Conservation (phyloP, 1,284 basidiomycete genomes). For the Sporisorium iseilematis-ciliati region DNA sequence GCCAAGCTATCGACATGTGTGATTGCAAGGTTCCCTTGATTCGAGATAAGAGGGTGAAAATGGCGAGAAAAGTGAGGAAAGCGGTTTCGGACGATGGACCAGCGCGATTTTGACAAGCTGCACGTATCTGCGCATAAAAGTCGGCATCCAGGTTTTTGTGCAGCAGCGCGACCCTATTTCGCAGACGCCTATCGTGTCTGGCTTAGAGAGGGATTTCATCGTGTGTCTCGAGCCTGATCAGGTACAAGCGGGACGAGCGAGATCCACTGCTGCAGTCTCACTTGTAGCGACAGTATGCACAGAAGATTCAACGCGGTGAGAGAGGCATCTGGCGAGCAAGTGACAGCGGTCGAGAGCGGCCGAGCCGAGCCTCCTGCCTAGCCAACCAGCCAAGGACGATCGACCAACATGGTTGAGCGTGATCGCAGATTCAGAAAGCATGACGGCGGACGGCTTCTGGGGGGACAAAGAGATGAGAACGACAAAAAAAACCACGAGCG, state of each 20-base stretch:
- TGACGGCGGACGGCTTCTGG: not conserved
- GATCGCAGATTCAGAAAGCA: constrained; percentile 4
- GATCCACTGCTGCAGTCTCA: not conserved
- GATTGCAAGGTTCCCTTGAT: not conserved
- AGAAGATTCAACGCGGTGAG: not conserved
- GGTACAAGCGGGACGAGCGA: not conserved
- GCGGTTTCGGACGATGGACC: not conserved
- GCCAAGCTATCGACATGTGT: not conserved
- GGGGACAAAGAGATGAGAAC: not conserved
- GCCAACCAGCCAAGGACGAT: not conserved
- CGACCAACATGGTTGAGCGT: not conserved
- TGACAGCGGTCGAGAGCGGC: not conserved
- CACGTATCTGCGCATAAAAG: constrained; percentile 21
- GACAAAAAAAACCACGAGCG: constrained; percentile 32
- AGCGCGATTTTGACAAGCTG: constrained; percentile 33
- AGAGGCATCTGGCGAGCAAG: not conserved
- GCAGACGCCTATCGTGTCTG: constrained; percentile 5
- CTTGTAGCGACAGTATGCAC: not conserved
- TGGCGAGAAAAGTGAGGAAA: not conserved
- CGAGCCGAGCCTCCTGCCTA: not conserved
- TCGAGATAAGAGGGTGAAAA: not conserved
- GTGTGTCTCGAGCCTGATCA: not conserved
- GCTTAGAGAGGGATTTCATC: not conserved
- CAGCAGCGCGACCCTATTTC: constrained; percentile 4
- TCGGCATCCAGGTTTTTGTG: constrained; percentile 8